Conservation (phyloP, 306 rosid genomes). For the Abrus pulchellus region DNA sequence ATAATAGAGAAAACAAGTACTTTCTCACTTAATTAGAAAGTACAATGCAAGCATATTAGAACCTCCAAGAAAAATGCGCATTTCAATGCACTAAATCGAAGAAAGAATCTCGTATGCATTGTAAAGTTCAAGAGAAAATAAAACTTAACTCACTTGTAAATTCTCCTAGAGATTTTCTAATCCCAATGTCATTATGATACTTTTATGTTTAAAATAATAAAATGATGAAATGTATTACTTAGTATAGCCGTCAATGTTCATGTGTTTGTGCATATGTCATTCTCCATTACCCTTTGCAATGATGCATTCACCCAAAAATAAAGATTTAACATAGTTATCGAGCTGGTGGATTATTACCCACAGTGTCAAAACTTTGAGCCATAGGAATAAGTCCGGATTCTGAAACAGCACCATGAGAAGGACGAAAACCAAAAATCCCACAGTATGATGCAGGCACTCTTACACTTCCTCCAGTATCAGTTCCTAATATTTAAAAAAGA, state of each 20-base stretch:
- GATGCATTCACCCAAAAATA: conserved; percentile 3
- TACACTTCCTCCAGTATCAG: conserved; percentile 95
- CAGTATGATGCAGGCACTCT: conserved; percentile 94
- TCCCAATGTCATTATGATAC: neutral
- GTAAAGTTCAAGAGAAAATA: neutral
- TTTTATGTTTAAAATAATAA: neutral
- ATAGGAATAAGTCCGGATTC: conserved; percentile 77
- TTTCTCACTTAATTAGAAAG: neutral
- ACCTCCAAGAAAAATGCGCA: conserved; percentile 5
- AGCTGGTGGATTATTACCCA: conserved; percentile 63
- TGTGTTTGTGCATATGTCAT: neutral
- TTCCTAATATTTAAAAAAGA: conserved; percentile 57
- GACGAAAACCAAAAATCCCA: conserved; percentile 92
- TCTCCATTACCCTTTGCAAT: neutral
- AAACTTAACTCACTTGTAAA: conserved; percentile 21
- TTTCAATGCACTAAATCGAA: neutral
- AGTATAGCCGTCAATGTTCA: conserved; percentile 1
- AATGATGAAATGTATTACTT: neutral
- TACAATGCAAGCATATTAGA: neutral
- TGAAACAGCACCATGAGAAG: conserved; percentile 79
- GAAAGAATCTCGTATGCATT: neutral
- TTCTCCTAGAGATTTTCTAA: neutral
- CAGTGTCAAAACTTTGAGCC: conserved; percentile 94
- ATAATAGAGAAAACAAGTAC: conserved; percentile 20
- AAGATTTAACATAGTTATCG: conserved; percentile 29